Evolutionary conservation across 2,329 filamentous ascomycete species (phyloP).

Genomic region (Epichloe glyceriae): DNA sequence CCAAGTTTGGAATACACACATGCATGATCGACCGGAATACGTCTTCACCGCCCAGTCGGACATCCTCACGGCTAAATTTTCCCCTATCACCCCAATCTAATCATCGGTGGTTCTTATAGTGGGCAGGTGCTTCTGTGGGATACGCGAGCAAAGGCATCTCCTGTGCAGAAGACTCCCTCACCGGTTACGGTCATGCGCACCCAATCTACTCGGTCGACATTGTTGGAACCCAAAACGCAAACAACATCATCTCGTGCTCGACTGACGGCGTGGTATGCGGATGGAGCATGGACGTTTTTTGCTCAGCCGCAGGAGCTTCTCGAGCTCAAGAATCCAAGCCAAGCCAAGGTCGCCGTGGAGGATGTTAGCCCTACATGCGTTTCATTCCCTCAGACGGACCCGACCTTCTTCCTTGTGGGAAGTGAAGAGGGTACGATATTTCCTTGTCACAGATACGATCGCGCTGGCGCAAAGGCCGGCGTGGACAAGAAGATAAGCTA

Average conservation of each 20-base stretch:
- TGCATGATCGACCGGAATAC: slow-evolving; percentile 90
- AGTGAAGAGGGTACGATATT: slow-evolving; percentile 96
- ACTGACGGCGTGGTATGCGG: slow-evolving; percentile 95
- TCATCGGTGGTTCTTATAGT: slow-evolving; percentile 91
- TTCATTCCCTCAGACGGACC: slow-evolving; percentile 87
- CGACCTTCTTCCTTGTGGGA: slow-evolving; percentile 93
- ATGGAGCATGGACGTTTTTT: slow-evolving; percentile 96
- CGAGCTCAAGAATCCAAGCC: slow-evolving; percentile 72
- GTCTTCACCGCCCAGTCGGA: slow-evolving; percentile 94
- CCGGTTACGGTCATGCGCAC: slow-evolving; percentile 88
- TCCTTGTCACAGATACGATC: slow-evolving; percentile 92
- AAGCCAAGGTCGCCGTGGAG: slow-evolving; percentile 65
- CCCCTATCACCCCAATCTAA: slow-evolving; percentile 95
- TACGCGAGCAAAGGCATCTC: slow-evolving; percentile 74
- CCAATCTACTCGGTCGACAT: slow-evolving; percentile 93
- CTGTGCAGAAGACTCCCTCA: slow-evolving; percentile 95
- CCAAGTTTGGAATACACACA: slow-evolving; percentile 93
- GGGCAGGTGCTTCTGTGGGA: slow-evolving; percentile 97
- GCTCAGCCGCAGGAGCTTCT: slow-evolving; percentile 91
- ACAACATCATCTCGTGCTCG: slow-evolving; percentile 94
- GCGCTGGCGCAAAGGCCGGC: slow-evolving; percentile 90
- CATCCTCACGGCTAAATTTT: slow-evolving; percentile 90
- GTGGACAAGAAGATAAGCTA: slow-evolving; percentile 84
- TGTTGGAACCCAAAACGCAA: slow-evolving; percentile 94
- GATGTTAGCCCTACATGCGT: slow-evolving; percentile 91